Conservation (phyloP, 495 filamentous ascomycete genomes). For the Beverwykella pulmonaria region DNA sequence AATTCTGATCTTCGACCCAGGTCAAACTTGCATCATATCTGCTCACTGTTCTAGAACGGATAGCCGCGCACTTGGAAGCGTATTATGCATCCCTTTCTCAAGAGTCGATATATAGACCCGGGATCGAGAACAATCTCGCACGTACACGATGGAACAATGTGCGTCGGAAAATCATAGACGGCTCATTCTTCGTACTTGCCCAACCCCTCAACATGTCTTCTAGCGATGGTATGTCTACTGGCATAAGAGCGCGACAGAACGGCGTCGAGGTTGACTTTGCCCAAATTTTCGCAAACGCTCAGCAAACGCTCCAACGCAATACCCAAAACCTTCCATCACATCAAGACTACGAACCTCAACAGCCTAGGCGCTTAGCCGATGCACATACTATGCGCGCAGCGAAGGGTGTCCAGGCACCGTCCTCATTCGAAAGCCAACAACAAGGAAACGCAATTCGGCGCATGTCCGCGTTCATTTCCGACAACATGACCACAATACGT, state of each 20-base stretch:
- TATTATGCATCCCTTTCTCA: conserved; percentile 54
- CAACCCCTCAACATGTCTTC: conserved; percentile 46
- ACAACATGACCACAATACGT: conserved; percentile 52
- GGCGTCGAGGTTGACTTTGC: conserved; percentile 45
- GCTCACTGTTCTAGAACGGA: conserved; percentile 53
- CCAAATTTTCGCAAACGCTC: conserved; percentile 47
- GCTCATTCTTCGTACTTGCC: conserved; percentile 53
- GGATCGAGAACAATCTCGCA: conserved; percentile 54
- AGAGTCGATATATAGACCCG: conserved; percentile 51
- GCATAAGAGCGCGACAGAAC: neutral
- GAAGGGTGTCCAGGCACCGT: conserved; percentile 32
- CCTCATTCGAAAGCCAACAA: conserved; percentile 45
- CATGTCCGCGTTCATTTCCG: conserved; percentile 52
- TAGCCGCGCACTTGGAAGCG: conserved; percentile 52
- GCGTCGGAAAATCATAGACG: conserved; percentile 49
- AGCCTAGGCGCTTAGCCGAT: conserved; percentile 29
- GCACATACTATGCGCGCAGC: conserved; percentile 35
- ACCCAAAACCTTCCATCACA: neutral
- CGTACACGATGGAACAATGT: conserved; percentile 53
- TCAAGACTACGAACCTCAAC: conserved; percentile 3
- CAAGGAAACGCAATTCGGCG: conserved; percentile 49
- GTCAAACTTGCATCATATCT: conserved; percentile 51
- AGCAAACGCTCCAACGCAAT: conserved; percentile 16
- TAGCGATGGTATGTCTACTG: conserved; percentile 16
- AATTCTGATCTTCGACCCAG: conserved; percentile 35